phyloP scores from a whole-genome alignment of 768 basidiomycete genomes.

The Serpula lacrymans region DNA sequence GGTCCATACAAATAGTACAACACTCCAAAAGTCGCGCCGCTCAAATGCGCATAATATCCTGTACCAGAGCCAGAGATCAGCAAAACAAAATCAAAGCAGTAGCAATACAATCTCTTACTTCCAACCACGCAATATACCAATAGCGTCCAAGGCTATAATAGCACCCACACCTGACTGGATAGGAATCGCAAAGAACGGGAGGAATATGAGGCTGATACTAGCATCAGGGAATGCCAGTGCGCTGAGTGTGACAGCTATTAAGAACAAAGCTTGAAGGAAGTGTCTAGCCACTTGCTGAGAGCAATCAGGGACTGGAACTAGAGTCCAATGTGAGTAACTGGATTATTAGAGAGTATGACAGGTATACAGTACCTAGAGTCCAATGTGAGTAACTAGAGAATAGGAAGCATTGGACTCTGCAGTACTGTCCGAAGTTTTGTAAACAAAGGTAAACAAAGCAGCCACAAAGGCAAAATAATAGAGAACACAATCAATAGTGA shows the following conservation, averaged over 20 bases:
- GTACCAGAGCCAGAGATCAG: neutral
- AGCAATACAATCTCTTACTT: constrained; percentile 45
- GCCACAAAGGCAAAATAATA: no score
- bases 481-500: no score
- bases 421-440: no score
- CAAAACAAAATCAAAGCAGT: neutral
- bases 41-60: constrained; percentile 81
- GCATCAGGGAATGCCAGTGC: constrained; percentile 81
- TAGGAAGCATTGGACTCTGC: no score
- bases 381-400: no score
- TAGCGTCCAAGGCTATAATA: constrained; percentile 65
- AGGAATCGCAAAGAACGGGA: constrained; percentile 72
- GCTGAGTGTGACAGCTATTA: constrained; percentile 65
- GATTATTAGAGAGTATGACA: no score
- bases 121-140: constrained; percentile 83
- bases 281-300: no score
- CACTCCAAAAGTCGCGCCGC: constrained; percentile 80
- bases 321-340: no score
- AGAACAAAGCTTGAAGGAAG: no score
- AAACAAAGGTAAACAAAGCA: no score
- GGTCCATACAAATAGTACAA: constrained; percentile 72
- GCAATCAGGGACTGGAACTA: no score
- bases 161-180: constrained; percentile 78
- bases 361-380: no score
- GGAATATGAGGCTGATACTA: constrained; percentile 71